A percentile compares a stretch with the other conserved stretches of the same genome.
phyloP scores from a whole-genome alignment of 1,284 basidiomycete genomes.

The Pseudozyma thailandica region DNA sequence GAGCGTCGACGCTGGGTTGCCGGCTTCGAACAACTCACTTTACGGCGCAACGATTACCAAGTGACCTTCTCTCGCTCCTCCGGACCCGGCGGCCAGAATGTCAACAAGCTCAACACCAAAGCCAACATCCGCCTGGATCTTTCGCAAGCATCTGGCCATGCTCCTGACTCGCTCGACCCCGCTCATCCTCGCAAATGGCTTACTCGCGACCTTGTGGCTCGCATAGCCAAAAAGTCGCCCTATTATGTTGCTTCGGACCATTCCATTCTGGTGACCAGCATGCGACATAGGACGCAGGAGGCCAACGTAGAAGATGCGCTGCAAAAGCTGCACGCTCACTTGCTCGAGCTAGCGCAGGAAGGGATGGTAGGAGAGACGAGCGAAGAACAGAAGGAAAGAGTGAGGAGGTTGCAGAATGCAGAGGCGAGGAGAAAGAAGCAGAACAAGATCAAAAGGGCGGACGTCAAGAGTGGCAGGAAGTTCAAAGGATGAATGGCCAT shows the following conservation, averaged over 20 bases:
- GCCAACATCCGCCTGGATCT: constrained; percentile 51
- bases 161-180: constrained; percentile 22
- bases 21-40: constrained; percentile 14
- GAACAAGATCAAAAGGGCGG: constrained; percentile 45
- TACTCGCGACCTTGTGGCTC: constrained; percentile 27
- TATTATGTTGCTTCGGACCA: constrained; percentile 52
- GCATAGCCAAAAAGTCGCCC: constrained; percentile 38
- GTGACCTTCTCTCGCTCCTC: constrained; percentile 48
- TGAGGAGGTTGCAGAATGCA: constrained; percentile 35
- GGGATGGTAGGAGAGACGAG: constrained; percentile 44
- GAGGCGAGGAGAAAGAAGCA: constrained; percentile 43
- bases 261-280: constrained; percentile 32
- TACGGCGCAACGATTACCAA: constrained; percentile 35
- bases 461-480: constrained; percentile 48
- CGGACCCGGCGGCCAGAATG: constrained; percentile 54
- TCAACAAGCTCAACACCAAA: constrained; percentile 57
- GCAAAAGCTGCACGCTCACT: constrained; percentile 43
- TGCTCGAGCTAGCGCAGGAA: constrained; percentile 33
- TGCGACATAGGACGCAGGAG: constrained; percentile 40
- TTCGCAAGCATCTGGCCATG: constrained; percentile 16
- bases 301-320: constrained; percentile 47
- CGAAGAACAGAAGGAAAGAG: constrained; percentile 28
- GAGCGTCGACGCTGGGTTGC: constrained; percentile 34
- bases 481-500: constrained; percentile 33
- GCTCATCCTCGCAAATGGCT: constrained; percentile 45